Percentiles rank a stretch among this genome's conserved stretches.
Conservation (phyloP, 2,329 filamentous ascomycete species). For the Xylaria sp. region DNA sequence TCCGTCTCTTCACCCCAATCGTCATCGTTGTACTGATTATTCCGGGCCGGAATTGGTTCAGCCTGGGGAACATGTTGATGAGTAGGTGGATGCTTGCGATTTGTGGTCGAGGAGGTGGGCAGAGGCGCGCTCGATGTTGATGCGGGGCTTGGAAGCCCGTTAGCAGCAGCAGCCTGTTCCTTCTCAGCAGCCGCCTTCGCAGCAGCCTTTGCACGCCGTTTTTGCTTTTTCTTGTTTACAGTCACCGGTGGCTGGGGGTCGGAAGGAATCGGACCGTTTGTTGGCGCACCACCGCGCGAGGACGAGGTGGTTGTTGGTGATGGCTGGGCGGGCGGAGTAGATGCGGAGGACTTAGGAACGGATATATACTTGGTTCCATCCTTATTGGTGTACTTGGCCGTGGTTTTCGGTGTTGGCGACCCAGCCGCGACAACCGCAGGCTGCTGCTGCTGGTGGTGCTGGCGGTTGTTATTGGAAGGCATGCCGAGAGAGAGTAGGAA, state of each 20-base stretch:
- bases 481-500: conserved; percentile 47
- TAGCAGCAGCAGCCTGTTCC: conserved; percentile 54
- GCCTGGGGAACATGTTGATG: conserved; percentile 26
- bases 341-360: conserved; percentile 66
- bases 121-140: conserved; percentile 46
- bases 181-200: conserved; percentile 70
- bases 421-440: conserved; percentile 61
- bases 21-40: conserved; percentile 56
- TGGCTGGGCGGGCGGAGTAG: conserved; percentile 64
- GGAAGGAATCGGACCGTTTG: conserved; percentile 44
- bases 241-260: conserved; percentile 55
- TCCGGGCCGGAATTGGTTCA: conserved; percentile 29
- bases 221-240: conserved; percentile 95
- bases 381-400: conserved; percentile 73
- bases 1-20: conserved; percentile 66
- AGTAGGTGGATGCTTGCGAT: conserved; percentile 37
- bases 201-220: conserved; percentile 87
- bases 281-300: conserved; percentile 51
- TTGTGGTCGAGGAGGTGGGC: conserved; percentile 36
- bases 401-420: conserved; percentile 63
- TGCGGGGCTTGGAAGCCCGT: conserved; percentile 56
- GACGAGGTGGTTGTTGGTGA: conserved; percentile 60
- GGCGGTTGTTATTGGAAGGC: conserved; percentile 66
- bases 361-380: conserved; percentile 77
- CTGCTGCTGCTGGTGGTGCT: conserved; percentile 46